Conservation (phyloP, 805 yeast species). For the Pichia gijzeniarum region DNA sequence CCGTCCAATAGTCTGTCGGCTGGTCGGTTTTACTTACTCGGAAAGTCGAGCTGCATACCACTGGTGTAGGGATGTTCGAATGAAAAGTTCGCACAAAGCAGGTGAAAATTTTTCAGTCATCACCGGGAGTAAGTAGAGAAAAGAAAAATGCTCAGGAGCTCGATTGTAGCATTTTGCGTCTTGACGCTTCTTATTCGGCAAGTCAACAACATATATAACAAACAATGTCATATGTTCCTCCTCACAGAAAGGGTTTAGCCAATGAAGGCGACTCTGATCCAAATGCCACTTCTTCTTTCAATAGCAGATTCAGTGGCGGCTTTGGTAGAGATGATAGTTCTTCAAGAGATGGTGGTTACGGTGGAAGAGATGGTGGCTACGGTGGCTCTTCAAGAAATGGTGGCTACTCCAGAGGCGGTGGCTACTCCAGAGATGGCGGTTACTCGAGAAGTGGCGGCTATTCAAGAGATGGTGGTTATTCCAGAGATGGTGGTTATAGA, state of each 20-base stretch:
- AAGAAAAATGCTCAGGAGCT: too few relatives aligned
- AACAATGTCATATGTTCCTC: slow-evolving; percentile 41
- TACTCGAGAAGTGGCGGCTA: slow-evolving; percentile 18
- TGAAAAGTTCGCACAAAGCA: too few relatives aligned
- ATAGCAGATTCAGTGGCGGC: slow-evolving; percentile 16
- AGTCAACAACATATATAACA: neutral
- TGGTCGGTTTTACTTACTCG: too few relatives aligned
- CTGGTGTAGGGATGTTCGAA: too few relatives aligned
- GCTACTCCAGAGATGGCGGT: slow-evolving; percentile 17
- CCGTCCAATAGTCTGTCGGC: too few relatives aligned
- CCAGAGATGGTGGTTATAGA: slow-evolving; percentile 30
- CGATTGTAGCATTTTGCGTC: too few relatives aligned
- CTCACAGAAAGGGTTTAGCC: slow-evolving; percentile 36
- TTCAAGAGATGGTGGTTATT: slow-evolving; percentile 21
- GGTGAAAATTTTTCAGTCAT: neutral
- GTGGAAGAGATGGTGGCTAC: slow-evolving; percentile 28
- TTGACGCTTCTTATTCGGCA: neutral
- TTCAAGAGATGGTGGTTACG: slow-evolving; percentile 25
- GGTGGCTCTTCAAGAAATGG: slow-evolving; percentile 23
- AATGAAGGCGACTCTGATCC: slow-evolving; percentile 5
- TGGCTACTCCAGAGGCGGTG: slow-evolving; percentile 28
- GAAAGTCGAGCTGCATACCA: too few relatives aligned
- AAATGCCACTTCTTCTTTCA: neutral
- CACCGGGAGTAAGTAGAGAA: too few relatives aligned
- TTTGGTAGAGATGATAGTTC: slow-evolving; percentile 28